Evolutionary conservation across 306 rosid species (phyloP).

Genomic region (Lathyrus aphaca): DNA sequence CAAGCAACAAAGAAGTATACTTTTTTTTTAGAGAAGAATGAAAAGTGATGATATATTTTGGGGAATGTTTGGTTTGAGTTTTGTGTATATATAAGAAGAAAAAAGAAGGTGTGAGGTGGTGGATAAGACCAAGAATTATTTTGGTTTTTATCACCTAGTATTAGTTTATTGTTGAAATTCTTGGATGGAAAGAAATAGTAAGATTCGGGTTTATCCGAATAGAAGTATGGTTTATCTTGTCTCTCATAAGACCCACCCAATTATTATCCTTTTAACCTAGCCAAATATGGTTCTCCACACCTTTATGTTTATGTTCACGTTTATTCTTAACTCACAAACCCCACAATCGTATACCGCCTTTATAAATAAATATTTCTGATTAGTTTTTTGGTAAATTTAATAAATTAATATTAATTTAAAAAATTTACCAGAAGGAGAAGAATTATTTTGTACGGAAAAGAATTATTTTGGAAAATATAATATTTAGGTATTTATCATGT

Average conservation of each 20-base stretch:
- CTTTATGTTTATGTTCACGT: not conserved
- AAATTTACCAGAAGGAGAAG: too few species aligned
- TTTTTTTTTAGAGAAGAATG: not conserved
- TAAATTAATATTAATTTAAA: too few species aligned
- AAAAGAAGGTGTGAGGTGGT: constrained; percentile 11
- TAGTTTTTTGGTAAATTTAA: too few species aligned
- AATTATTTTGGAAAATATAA: too few species aligned
- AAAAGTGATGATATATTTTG: not conserved
- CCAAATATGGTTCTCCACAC: not conserved
- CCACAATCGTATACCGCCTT: too few species aligned
- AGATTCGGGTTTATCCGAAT: constrained; percentile 55
- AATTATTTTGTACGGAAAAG: too few species aligned
- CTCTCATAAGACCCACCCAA: constrained; percentile 28
- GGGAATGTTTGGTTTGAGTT: not conserved
- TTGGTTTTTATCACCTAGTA: not conserved
- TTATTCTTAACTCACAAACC: not conserved
- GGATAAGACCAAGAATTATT: constrained; percentile 44
- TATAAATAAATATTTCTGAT: too few species aligned
- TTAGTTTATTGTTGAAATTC: constrained; percentile 27
- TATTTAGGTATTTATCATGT: too few species aligned
- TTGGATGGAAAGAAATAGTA: constrained; percentile 30
- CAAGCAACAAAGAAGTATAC: not conserved
- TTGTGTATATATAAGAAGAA: constrained; percentile 32
- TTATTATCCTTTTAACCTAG: constrained; percentile 5
- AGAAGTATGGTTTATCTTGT: constrained; percentile 31